Conservation (phyloP, 768 basidiomycete species). For the Aureoboletus auriporus region DNA sequence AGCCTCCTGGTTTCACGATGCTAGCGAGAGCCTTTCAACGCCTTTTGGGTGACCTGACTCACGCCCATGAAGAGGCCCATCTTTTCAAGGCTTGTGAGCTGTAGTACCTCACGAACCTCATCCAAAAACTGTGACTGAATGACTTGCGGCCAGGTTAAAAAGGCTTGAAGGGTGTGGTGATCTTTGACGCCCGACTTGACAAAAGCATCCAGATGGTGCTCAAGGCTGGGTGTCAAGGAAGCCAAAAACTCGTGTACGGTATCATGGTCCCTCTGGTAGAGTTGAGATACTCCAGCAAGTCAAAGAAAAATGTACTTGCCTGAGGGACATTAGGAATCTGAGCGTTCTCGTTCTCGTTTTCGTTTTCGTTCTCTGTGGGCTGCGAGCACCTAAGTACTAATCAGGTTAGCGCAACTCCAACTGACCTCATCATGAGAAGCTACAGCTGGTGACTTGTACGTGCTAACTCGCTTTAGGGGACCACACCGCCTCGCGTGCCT, state of each 20-base stretch:
- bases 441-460: no score
- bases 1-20: background rate
- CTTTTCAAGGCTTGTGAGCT: conserved; percentile 21
- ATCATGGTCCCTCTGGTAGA: background rate
- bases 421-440: no score
- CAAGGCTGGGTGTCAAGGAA: conserved; percentile 21
- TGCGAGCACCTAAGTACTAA: background rate
- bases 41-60: conserved; percentile 1
- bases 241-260: conserved; percentile 14
- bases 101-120: conserved; percentile 6
- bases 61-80: conserved; percentile 13
- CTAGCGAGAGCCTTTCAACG: background rate
- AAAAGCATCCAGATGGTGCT: conserved; percentile 17
- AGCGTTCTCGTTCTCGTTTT: no score
- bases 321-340: no score
- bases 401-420: no score
- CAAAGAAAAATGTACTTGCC: no score
- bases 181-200: conserved; percentile 21
- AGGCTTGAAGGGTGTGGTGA: conserved; percentile 14
- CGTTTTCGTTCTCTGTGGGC: no score
- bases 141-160: conserved; percentile 21
- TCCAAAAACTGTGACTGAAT: conserved; percentile 16
- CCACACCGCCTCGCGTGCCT: background rate
- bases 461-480: background rate
- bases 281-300: background rate